Conservation (phyloP, 2,329 filamentous ascomycete genomes). For the Sporothrix inflata region DNA sequence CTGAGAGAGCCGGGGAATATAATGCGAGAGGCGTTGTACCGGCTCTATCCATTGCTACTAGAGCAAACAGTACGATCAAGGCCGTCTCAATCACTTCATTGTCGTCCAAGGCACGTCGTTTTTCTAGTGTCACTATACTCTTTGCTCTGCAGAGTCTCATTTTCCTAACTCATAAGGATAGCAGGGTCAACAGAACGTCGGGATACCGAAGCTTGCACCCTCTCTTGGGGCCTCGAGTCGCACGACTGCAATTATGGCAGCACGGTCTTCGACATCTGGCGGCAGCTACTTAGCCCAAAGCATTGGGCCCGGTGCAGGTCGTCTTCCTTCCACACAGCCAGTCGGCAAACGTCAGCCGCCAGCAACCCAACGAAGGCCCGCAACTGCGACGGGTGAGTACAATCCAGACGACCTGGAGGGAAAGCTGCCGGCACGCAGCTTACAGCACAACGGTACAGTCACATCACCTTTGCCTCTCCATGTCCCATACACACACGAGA, state of each 20-base stretch:
- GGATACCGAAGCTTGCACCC: slow-evolving; percentile 1
- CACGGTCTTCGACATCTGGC: slow-evolving; percentile 34
- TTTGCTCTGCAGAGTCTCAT: too few relatives aligned
- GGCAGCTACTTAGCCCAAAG: slow-evolving; percentile 59
- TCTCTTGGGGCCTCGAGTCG: slow-evolving; percentile 35
- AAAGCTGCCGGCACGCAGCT: slow-evolving; percentile 33
- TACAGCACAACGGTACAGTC: slow-evolving; percentile 47
- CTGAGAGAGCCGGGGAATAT: slow-evolving; percentile 59
- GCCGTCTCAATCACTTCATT: slow-evolving; percentile 40
- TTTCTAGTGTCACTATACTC: background rate
- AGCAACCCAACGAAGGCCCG: slow-evolving; percentile 47
- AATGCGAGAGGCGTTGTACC: slow-evolving; percentile 45
- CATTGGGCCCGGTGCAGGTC: slow-evolving; percentile 56
- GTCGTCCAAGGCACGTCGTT: slow-evolving; percentile 25
- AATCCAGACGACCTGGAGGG: slow-evolving; percentile 35
- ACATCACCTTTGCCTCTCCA: slow-evolving; percentile 34
- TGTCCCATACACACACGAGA: slow-evolving; percentile 31
- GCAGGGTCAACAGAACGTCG: background rate
- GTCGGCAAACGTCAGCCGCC: slow-evolving; percentile 49
- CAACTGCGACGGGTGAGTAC: slow-evolving; percentile 43
- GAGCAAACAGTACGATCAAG: slow-evolving; percentile 48
- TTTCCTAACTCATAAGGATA: background rate
- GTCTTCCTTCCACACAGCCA: slow-evolving; percentile 52
- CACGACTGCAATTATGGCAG: slow-evolving; percentile 38
- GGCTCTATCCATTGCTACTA: background rate